Evolutionary conservation across 2,329 filamentous ascomycete genomes (phyloP), one percentile per base, ranked within the genome.

Genomic region (Aspergillus candidus): DNA sequence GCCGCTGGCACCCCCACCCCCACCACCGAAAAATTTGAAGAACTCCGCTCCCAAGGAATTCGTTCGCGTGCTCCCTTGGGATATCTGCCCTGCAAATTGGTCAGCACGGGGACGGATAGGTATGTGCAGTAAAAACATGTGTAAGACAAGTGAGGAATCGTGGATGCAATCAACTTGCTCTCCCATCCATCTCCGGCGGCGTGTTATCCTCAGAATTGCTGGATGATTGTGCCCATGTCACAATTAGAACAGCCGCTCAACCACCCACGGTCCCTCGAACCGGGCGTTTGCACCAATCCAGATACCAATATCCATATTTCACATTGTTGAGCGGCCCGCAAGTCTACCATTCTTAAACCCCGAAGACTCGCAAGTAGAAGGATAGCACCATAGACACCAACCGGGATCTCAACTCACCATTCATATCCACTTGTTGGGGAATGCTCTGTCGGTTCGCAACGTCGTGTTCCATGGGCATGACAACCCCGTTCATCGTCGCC

Each of bases 1-100:
- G 22, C 22, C 8, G 22, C 22, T 27, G 7, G 6, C 22, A 8
- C 22, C 22, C 6, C 22, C 8, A 7, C 22, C 22, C 14, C 58
- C 57, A 14, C 84, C 40, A 72, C 76, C 49, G 84, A 72, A 54
- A 70, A 80, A 66, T 82, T 88, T 65, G 47, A 63, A 57, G 41
- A 63, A 58, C 32, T 65, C 61, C 14, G 56, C 44, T 11, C 57
- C 56, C 7, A 51, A 49, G 32, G 39, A 48, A 14, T 27, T 27
- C 22, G 22, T 27, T 27, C 22, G 22, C 22, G 22, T 27, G 22
- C 22, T 27, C 22, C 22, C 22, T 27, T 27, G 22, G 22, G 22
- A 27, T 27, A 27, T 8, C 2, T 8, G 22, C 6, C 22, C 22
- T 27, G 22, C 22, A 7, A 27, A 4, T 4, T 30, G 37, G 17